Percentiles rank a stretch among this genome's conserved stretches.
Evolutionary conservation across 441 rosid species (phyloP).

Genomic region (Lepidium campestre): DNA sequence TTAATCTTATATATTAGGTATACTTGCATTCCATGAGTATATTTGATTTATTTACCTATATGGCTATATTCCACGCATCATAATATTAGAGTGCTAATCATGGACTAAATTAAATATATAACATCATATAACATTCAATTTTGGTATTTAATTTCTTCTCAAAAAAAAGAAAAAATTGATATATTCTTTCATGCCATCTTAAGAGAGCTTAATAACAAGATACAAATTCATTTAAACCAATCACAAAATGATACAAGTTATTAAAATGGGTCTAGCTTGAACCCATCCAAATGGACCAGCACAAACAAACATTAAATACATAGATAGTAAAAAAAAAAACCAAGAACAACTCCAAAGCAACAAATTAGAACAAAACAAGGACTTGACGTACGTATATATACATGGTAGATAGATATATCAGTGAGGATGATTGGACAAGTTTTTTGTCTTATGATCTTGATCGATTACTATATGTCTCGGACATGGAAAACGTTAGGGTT

Average conservation of each 20-base stretch:
- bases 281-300: constrained; percentile 13
- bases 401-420: constrained; percentile 19
- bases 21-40: neutral
- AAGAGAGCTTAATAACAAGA: neutral
- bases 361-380: neutral
- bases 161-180: neutral
- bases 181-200: neutral
- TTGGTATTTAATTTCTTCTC: too few species aligned
- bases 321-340: neutral
- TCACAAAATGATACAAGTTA: constrained; percentile 15
- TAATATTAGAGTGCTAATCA: neutral
- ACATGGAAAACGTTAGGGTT: constrained; percentile 83
- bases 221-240: constrained; percentile 5
- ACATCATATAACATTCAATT: neutral
- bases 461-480: constrained; percentile 40
- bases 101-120: neutral
- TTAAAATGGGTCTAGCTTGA: constrained; percentile 16
- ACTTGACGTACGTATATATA: neutral
- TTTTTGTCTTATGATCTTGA: neutral
- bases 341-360: neutral
- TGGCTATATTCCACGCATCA: neutral
- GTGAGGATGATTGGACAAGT: neutral
- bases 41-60: neutral
- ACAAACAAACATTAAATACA: constrained; percentile 5
- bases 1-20: neutral